Evolutionary conservation across 805 yeast species (phyloP).

Genomic region (Saturnispora ahearnii): DNA sequence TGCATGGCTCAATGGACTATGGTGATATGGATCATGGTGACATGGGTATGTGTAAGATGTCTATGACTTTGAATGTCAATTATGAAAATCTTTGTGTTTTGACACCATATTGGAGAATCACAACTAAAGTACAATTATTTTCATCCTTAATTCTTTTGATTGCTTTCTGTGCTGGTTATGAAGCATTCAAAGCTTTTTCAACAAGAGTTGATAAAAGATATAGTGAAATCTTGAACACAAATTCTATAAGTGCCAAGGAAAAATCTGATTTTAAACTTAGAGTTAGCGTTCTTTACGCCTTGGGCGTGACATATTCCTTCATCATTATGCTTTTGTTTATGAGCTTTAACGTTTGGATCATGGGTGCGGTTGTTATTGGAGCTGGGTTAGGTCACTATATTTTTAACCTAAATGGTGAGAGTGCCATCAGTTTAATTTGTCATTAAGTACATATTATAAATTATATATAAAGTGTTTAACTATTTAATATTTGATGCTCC

Average conservation of each 20-base stretch:
- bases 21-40: slow-evolving; percentile 12
- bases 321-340: slow-evolving; percentile 40
- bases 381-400: slow-evolving; percentile 32
- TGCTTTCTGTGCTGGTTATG: slow-evolving; percentile 30
- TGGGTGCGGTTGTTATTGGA: slow-evolving; percentile 36
- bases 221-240: slow-evolving; percentile 2
- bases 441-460: slow-evolving; percentile 15
- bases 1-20: slow-evolving; percentile 9
- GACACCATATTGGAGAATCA: slow-evolving; percentile 33
- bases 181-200: slow-evolving; percentile 25
- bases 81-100: slow-evolving; percentile 37
- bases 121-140: slow-evolving; percentile 27
- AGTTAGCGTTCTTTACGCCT: slow-evolving; percentile 30
- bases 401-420: slow-evolving; percentile 15
- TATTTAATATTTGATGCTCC: slow-evolving; percentile 29
- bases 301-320: slow-evolving; percentile 36
- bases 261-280: slow-evolving; percentile 20
- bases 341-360: slow-evolving; percentile 40
- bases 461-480: background rate
- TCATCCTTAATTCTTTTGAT: slow-evolving; percentile 27
- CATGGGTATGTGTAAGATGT: slow-evolving; percentile 26
- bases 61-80: slow-evolving; percentile 37
- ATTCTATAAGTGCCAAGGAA: slow-evolving; percentile 13
- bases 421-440: slow-evolving; percentile 20
- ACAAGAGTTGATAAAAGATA: slow-evolving; percentile 18